Evolutionary conservation across 176 grass and related monocot species (phyloP).

Genomic region (Elaeis guineensis): DNA sequence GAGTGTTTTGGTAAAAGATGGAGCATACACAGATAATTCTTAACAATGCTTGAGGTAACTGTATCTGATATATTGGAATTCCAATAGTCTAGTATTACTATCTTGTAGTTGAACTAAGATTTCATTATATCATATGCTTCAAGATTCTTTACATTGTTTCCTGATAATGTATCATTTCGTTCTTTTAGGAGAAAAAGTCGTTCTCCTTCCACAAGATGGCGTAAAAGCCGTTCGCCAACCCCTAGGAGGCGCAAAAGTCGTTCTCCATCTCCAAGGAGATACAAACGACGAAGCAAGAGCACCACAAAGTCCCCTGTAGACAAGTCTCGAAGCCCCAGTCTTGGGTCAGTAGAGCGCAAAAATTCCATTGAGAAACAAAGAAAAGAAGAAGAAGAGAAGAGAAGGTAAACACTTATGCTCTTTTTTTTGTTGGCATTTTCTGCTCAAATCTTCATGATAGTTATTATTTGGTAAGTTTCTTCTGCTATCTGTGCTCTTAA

Average conservation of each 20-base stretch:
- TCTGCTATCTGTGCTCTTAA: no score
- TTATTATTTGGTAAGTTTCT: no score
- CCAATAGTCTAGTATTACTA: not conserved
- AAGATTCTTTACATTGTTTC: constrained; percentile 7
- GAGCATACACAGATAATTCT: constrained; percentile 41
- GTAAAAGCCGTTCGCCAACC: constrained; percentile 41
- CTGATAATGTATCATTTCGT: constrained; percentile 17
- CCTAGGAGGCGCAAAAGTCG: constrained; percentile 43
- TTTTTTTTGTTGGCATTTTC: constrained; percentile 26
- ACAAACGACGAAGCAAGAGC: constrained; percentile 67
- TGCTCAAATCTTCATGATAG: not conserved
- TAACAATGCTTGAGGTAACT: constrained; percentile 51
- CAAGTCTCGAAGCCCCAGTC: constrained; percentile 35
- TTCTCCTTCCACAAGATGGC: constrained; percentile 58
- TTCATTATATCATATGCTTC: not conserved
- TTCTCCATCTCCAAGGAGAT: constrained; percentile 43
- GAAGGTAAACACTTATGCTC: constrained; percentile 67
- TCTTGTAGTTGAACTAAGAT: not conserved
- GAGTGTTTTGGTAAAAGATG: constrained; percentile 41
- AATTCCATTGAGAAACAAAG: constrained; percentile 63
- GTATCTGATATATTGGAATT: constrained; percentile 13
- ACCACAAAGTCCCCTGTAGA: constrained; percentile 28
- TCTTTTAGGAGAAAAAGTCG: constrained; percentile 71
- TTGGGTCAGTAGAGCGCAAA: constrained; percentile 40
- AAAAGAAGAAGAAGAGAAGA: constrained; percentile 89